Conservation (phyloP, 305 asterid species). For the Plantago coronopus region DNA sequence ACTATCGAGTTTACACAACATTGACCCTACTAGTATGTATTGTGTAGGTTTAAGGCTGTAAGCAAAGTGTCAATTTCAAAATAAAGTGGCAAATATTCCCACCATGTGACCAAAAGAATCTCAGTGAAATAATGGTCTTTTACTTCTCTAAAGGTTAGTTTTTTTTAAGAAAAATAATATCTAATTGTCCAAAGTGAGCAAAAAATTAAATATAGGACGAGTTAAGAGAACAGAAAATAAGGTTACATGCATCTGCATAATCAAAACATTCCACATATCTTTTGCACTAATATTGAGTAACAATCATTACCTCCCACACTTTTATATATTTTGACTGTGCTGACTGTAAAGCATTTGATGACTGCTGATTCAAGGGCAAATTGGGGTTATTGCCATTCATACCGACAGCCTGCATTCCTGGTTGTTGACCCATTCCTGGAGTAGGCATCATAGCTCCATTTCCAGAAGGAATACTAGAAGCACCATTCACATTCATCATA, state of each 20-base stretch:
- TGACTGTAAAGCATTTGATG: slow-evolving; percentile 60
- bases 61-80: too few relatives aligned
- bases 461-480: slow-evolving; percentile 61
- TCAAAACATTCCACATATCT: background rate
- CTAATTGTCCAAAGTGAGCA: background rate
- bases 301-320: slow-evolving; percentile 88
- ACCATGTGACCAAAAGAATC: too few relatives aligned
- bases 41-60: too few relatives aligned
- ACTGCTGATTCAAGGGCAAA: slow-evolving; percentile 74
- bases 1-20: too few relatives aligned
- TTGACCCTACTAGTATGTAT: too few relatives aligned
- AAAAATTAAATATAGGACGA: background rate
- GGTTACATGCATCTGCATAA: background rate
- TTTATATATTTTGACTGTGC: slow-evolving; percentile 80
- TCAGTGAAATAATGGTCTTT: too few relatives aligned
- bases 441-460: slow-evolving; percentile 73
- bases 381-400: slow-evolving; percentile 49
- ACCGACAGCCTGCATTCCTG: slow-evolving; percentile 70
- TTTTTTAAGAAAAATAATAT: background rate
- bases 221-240: background rate
- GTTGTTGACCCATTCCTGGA: slow-evolving; percentile 80
- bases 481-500: slow-evolving; percentile 44
- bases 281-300: slow-evolving; percentile 2
- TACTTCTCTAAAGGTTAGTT: too few relatives aligned
- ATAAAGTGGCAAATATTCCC: too few relatives aligned